A percentile compares a stretch with the other conserved stretches of the same genome.
Evolutionary conservation across 306 rosid genomes (phyloP).

Genomic region (Leucaena leucocephala): DNA sequence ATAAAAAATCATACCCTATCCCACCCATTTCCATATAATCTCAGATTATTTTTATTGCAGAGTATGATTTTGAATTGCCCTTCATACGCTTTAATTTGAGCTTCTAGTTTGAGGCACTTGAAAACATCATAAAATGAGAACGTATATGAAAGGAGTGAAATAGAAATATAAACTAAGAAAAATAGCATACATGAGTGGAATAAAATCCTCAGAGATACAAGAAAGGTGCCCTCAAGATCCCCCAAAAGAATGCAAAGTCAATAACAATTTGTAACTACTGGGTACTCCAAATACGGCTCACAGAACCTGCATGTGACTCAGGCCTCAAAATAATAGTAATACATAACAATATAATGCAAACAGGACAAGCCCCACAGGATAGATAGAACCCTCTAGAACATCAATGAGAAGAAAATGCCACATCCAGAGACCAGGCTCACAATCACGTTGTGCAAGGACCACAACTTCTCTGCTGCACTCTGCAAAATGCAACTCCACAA

Average conservation of each 20-base stretch:
- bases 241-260: slow-evolving; percentile 71
- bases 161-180: slow-evolving; percentile 27
- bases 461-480: slow-evolving; percentile 78
- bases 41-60: no score
- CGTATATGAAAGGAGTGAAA: background rate
- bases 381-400: slow-evolving; percentile 47
- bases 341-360: slow-evolving; percentile 12
- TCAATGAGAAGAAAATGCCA: slow-evolving; percentile 53
- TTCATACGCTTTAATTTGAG: background rate
- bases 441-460: slow-evolving; percentile 55
- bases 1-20: no score
- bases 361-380: slow-evolving; percentile 18
- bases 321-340: slow-evolving; percentile 37
- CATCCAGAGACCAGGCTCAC: slow-evolving; percentile 61
- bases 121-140: background rate
- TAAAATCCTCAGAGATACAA: slow-evolving; percentile 39
- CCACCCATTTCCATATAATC: no score
- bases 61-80: background rate
- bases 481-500: slow-evolving; percentile 39
- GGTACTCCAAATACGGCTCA: slow-evolving; percentile 39
- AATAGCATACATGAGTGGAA: slow-evolving; percentile 4
- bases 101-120: background rate
- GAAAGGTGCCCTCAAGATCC: slow-evolving; percentile 47
- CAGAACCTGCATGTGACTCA: slow-evolving; percentile 42
- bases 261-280: background rate